Evolutionary conservation across 2,329 filamentous ascomycete species (phyloP).

Genomic region (Fusarium sp.): DNA sequence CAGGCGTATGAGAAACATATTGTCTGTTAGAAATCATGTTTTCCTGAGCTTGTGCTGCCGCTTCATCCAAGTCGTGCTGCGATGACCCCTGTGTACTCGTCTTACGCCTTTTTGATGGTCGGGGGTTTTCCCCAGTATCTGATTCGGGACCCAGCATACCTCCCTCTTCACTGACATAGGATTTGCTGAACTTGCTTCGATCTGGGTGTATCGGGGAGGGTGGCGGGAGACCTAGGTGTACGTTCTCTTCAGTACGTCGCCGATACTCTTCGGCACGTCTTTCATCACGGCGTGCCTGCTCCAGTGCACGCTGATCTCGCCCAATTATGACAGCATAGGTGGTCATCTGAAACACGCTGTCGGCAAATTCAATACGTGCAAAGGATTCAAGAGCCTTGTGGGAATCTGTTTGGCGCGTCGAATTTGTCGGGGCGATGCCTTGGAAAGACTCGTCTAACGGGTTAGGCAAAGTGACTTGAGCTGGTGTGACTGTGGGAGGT

Average conservation of each 20-base stretch:
- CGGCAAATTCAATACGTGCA: conserved; percentile 73
- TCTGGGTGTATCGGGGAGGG: conserved; percentile 61
- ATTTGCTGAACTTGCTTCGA: conserved; percentile 67
- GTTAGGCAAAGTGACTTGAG: conserved; percentile 57
- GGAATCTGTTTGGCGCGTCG: conserved; percentile 48
- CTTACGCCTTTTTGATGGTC: conserved; percentile 59
- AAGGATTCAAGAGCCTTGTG: conserved; percentile 64
- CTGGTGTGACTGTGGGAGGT: conserved; percentile 57
- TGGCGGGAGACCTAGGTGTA: conserved; percentile 59
- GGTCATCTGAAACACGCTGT: conserved; percentile 83
- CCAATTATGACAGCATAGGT: conserved; percentile 78
- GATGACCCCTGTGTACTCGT: conserved; percentile 56
- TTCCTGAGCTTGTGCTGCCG: conserved; percentile 47
- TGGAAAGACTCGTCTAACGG: conserved; percentile 46
- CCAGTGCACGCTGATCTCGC: conserved; percentile 71
- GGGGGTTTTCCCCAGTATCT: conserved; percentile 61
- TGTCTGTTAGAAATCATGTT: conserved; percentile 66
- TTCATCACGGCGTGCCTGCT: conserved; percentile 63
- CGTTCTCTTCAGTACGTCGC: conserved; percentile 58
- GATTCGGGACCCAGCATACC: conserved; percentile 73
- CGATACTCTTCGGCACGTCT: conserved; percentile 58
- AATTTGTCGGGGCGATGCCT: conserved; percentile 44
- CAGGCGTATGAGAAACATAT: conserved; percentile 68
- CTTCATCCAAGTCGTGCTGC: conserved; percentile 55
- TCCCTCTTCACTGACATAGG: conserved; percentile 75